Conservation (phyloP, 495 filamentous ascomycete genomes). For the Glonium stellatum region DNA sequence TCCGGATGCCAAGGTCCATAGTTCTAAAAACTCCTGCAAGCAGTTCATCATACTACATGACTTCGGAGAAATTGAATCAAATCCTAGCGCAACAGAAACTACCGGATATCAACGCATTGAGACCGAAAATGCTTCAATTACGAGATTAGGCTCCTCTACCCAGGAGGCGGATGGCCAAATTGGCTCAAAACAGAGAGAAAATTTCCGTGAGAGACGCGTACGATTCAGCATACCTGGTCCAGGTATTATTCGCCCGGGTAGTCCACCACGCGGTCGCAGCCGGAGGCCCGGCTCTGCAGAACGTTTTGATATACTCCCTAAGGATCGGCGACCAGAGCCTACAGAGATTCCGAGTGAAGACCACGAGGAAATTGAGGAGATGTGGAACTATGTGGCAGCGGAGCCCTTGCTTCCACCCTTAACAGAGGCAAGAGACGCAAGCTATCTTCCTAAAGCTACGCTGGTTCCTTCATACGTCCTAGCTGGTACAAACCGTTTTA, state of each 20-base stretch:
- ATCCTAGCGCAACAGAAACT: too few relatives aligned
- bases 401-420: constrained; percentile 1
- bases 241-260: background rate
- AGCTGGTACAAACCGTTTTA: constrained; percentile 5
- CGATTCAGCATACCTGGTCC: background rate
- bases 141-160: too few relatives aligned
- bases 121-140: too few relatives aligned
- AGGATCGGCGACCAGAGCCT: background rate
- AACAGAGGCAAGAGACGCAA: background rate
- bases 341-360: background rate
- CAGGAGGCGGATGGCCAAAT: too few relatives aligned
- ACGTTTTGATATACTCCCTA: background rate
- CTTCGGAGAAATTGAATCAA: too few relatives aligned
- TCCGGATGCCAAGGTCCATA: too few relatives aligned
- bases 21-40: too few relatives aligned
- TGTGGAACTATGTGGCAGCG: background rate
- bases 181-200: too few relatives aligned
- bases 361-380: background rate
- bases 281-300: too few relatives aligned
- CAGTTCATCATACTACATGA: too few relatives aligned
- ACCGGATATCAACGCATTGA: too few relatives aligned
- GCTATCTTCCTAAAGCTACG: constrained; percentile 6
- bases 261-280: background rate
- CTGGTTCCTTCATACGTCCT: constrained; percentile 13
- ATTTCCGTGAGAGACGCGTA: too few relatives aligned